phyloP scores from a whole-genome alignment of 2,329 filamentous ascomycete genomes.

The Xylariaceae sp. region DNA sequence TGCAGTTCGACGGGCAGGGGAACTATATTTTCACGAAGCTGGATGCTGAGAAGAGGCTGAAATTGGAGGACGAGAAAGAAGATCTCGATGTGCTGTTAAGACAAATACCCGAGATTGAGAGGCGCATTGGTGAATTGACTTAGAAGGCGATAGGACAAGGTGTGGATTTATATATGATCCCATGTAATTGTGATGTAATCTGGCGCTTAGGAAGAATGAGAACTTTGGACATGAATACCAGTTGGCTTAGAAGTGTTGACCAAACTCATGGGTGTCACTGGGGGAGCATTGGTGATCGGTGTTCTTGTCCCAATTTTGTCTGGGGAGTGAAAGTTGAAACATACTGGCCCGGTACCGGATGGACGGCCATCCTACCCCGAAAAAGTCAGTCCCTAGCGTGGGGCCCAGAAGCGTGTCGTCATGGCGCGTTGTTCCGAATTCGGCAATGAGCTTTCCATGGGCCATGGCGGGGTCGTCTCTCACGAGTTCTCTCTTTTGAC shows the following conservation, averaged over 20 bases:
- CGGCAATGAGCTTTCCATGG: slow-evolving; percentile 10
- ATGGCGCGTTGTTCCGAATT: slow-evolving; percentile 8
- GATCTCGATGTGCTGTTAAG: slow-evolving; percentile 81
- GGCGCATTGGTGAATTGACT: slow-evolving; percentile 73
- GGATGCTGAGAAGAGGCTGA: slow-evolving; percentile 78
- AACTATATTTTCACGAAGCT: slow-evolving; percentile 83
- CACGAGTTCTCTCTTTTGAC: not conserved
- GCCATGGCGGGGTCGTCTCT: too few relatives aligned
- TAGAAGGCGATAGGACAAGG: not conserved
- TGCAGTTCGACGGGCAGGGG: slow-evolving; percentile 96
- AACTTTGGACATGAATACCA: too few relatives aligned
- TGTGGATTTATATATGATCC: not conserved
- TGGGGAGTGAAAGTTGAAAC: not conserved
- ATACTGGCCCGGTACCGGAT: not conserved
- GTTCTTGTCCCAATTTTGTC: too few relatives aligned
- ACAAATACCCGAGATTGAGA: slow-evolving; percentile 82
- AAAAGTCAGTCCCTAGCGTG: not conserved
- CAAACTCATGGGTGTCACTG: too few relatives aligned
- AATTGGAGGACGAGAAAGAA: slow-evolving; percentile 93
- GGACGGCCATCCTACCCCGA: not conserved
- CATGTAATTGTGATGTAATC: not conserved
- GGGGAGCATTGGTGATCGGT: too few relatives aligned
- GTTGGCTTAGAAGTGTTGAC: too few relatives aligned
- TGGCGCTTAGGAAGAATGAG: too few relatives aligned
- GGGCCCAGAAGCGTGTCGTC: not conserved